phyloP scores from a whole-genome alignment of 805 yeast genomes.

The Candida cerambycidarum region DNA sequence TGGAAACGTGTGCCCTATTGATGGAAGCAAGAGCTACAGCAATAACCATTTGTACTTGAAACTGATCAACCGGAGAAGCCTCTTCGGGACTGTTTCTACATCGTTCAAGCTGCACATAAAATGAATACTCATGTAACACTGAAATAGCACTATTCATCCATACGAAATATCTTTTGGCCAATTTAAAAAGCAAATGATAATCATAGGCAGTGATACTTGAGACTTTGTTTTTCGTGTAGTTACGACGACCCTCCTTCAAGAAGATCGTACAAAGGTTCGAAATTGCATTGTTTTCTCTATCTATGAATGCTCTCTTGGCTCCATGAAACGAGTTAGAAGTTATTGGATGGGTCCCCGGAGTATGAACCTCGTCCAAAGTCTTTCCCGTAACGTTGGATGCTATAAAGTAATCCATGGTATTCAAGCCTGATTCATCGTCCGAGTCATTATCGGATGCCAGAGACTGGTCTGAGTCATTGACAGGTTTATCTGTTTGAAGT shows the following conservation, averaged over 20 bases:
- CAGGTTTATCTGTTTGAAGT: not conserved
- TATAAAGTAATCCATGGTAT: not conserved
- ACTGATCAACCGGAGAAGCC: slow-evolving; percentile 10
- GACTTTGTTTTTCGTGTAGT: slow-evolving; percentile 9
- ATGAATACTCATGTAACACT: slow-evolving; percentile 14
- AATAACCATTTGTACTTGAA: slow-evolving; percentile 15
- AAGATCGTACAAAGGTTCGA: slow-evolving; percentile 15
- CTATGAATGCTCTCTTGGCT: slow-evolving; percentile 13
- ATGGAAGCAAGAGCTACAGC: slow-evolving; percentile 15
- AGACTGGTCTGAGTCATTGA: not conserved
- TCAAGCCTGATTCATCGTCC: not conserved
- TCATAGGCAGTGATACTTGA: slow-evolving; percentile 15
- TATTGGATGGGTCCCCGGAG: not conserved
- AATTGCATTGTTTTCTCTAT: slow-evolving; percentile 13
- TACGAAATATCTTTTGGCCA: slow-evolving; percentile 13
- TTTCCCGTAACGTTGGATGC: not conserved
- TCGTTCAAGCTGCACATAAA: slow-evolving; percentile 11
- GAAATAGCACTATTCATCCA: slow-evolving; percentile 17
- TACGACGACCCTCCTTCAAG: slow-evolving; percentile 12
- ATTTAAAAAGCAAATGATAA: slow-evolving; percentile 7
- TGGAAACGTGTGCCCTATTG: slow-evolving; percentile 13
- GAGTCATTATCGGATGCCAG: not conserved
- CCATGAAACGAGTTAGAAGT: slow-evolving; percentile 1
- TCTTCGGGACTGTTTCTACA: slow-evolving; percentile 10
- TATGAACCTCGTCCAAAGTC: not conserved